Evolutionary conservation across 306 rosid genomes (phyloP), one percentile per base, ranked within the genome.

Genomic region (Geum urbanum): DNA sequence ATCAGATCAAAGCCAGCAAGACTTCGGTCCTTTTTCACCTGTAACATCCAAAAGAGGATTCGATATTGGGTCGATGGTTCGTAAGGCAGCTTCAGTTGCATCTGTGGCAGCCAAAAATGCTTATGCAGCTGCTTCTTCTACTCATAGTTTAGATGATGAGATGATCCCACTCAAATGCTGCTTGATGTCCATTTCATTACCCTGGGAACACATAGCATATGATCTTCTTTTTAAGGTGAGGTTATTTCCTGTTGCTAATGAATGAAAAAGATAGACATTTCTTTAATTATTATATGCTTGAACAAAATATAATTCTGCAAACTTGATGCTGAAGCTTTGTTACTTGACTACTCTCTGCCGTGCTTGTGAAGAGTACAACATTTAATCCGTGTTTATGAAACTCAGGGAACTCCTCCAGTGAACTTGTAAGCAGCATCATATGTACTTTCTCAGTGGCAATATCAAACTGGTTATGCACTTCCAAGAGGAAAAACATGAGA

Each of bases 191-290:
- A 85, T 94, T 75, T 84, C 97, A 43, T 89, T 94, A 81, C 96
- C 99, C 44, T 94, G 99, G 99, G 99, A 94, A 73, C 76, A 87
- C 76, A 94, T 94, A 59, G 96, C 97, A 9, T 74, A 84, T 66
- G 97, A 94, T 86, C 95, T 94, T 82, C 84, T 94, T 75, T 91
- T 89, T 81, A 94, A 89, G 99, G 99, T 94, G 66, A 84, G 89
- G 45, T 70, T 58, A 58, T 55, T 47, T 44, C 69, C 67, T 4
- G 58, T 32, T 63, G 8, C 63, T 47, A 24, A 32, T 51, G 66
- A 70, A 60, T 67, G 57, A 73, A 58, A 68, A 50, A 53, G 55
- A 66, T 27, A 3, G 12, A 69, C 52, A 20, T 54, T 22, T 47
- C 53, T 13, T 53, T 8, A 8, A 14, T 47, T 24, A 47, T 32